These are phyloP conservation scores for Chlorophyllum brunneum DNA, from an alignment of 768 basidiomycete genomes.

Conservation along the genomic window DNA sequence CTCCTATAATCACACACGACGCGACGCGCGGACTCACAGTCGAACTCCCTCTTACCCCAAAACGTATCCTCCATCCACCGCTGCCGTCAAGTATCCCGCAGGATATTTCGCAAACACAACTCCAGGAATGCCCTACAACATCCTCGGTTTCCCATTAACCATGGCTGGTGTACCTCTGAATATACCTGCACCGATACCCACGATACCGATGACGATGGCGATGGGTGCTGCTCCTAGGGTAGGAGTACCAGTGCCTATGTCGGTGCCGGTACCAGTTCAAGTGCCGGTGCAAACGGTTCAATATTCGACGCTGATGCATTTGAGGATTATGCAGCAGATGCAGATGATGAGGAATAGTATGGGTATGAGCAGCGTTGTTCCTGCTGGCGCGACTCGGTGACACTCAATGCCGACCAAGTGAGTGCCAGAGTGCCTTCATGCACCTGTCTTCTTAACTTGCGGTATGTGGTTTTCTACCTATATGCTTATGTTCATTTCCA, in stretches of 20 bases:
- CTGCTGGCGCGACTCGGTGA: neutral
- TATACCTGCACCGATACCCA: neutral
- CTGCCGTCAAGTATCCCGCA: neutral
- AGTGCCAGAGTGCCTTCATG: too few species aligned
- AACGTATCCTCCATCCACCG: neutral
- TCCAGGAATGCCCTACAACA: neutral
- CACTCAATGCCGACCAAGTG: too few species aligned
- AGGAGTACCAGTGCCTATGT: neutral
- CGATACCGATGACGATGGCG: neutral
- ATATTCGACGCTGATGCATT: constrained; percentile 12
- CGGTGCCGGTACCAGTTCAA: constrained; percentile 7
- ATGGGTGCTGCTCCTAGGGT: constrained; percentile 1
- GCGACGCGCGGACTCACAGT: neutral
- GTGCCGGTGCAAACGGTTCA: constrained; percentile 8
- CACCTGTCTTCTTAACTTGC: too few species aligned
- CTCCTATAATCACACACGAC: neutral
- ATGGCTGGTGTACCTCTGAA: neutral
- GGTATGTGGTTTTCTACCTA: too few species aligned
- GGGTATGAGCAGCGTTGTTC: neutral
- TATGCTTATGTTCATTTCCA: neutral
- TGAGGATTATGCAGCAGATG: constrained; percentile 13
- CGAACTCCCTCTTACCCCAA: neutral
- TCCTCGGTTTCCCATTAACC: neutral
- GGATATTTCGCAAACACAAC: neutral
- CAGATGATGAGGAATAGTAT: constrained; percentile 13